These are phyloP conservation scores for Colletotrichum chrysophilum DNA, from an alignment of 2,329 filamentous ascomycete genomes.

Conservation along the genomic window DNA sequence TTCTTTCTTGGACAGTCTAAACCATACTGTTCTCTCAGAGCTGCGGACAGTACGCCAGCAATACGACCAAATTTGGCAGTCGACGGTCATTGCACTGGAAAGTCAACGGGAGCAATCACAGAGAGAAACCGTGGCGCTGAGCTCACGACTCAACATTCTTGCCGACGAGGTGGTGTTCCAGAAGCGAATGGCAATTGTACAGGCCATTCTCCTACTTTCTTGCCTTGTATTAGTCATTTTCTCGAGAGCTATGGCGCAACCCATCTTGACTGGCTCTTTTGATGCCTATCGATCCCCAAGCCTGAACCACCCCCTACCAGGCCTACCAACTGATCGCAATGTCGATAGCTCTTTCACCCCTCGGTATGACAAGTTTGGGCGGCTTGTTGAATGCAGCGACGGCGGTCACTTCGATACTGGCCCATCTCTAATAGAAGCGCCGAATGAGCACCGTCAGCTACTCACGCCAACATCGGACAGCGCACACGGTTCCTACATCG, in stretches of 20 bases:
- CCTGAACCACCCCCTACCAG: not conserved
- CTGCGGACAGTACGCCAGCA: constrained; percentile 78
- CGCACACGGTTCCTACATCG: not conserved
- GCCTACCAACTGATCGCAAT: not conserved
- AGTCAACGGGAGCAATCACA: constrained; percentile 85
- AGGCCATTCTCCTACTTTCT: constrained; percentile 84
- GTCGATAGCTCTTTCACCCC: not conserved
- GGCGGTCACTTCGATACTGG: not conserved
- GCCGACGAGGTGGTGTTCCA: constrained; percentile 90
- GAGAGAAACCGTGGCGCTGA: constrained; percentile 82
- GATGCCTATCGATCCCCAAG: not conserved
- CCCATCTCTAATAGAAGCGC: not conserved
- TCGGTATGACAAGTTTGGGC: constrained; percentile 2
- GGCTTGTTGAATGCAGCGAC: not conserved
- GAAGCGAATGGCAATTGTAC: constrained; percentile 92
- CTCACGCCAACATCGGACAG: not conserved
- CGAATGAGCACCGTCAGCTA: not conserved
- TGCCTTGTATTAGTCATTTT: constrained; percentile 91
- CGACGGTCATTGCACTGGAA: constrained; percentile 89
- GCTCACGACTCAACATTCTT: constrained; percentile 79
- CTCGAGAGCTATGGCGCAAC: constrained; percentile 37
- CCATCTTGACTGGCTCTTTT: constrained; percentile 7
- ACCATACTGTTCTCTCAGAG: constrained; percentile 84
- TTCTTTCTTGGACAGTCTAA: constrained; percentile 82
- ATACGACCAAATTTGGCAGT: constrained; percentile 97